Base-by-base conservation (phyloP, 2,329 filamentous ascomycete species). In the Juglanconis sp. region DNA sequence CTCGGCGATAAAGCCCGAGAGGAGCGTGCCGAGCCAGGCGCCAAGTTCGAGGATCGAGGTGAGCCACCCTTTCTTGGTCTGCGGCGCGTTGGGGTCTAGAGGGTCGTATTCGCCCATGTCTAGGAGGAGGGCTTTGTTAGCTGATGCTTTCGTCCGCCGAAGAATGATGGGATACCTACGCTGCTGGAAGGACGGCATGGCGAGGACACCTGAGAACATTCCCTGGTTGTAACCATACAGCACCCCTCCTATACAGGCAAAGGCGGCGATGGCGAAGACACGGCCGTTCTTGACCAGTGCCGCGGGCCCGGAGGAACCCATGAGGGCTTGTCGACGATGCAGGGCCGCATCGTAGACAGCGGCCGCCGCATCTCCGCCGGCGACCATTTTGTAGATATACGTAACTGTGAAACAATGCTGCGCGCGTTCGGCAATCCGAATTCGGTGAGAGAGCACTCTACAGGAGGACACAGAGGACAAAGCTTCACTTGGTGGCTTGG, bases 211-310 rank as follows among this genome's bases (percentile, higher is more conserved):
- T n/a, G 84, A 85, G 74, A 91, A 90, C 74, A 91, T 87, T 66
- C 89, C 89, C 70, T 91, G 87, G 69, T 92, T 91, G 74, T 91
- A 92, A 24, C 89, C 87, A 70, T 90, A 85, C 1, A 86, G 73
- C 2, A 86, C 75, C 56, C 85, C 84, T 24, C 85, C 85, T 47
- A 87, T 83, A 62, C 84, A 87, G 6, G 85, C 84, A 68, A 87
- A 87, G 47, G 81, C 74, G 1, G 84, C 83, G 61, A 87, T 80
- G n/a, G 79, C 74, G 65, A 85, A 84, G 15, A 87, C 84, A 48
- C 80, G 82, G 67, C 80, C 80, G 67, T 87, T 87, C 71, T 84
- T 86, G 13, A 86, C 69, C 48, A 87, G 71, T 11, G 81, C 82
- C 17, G 72, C 67, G 0, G 81, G 79, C 3, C 83, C 82, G 64